These are phyloP conservation scores for Isabelozyma heimii DNA, from an alignment of 805 yeast species.

Conservation along the genomic window DNA sequence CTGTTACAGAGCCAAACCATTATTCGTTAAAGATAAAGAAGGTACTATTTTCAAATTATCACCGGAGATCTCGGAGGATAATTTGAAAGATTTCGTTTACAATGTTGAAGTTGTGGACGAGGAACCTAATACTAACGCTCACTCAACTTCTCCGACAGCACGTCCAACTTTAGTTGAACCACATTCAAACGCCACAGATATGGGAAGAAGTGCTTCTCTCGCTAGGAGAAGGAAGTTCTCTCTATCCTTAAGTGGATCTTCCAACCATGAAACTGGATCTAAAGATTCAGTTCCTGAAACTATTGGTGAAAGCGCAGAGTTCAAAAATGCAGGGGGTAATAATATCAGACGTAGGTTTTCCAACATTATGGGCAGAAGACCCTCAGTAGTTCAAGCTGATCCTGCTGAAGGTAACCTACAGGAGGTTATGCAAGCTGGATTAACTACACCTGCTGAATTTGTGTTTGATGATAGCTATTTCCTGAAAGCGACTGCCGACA, in stretches of 20 bases:
- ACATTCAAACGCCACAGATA: neutral
- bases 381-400: slow-evolving; percentile 38
- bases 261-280: neutral
- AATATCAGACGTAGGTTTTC: slow-evolving; percentile 35
- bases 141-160: neutral
- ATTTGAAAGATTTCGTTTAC: slow-evolving; percentile 9
- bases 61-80: slow-evolving; percentile 35
- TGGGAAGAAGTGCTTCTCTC: neutral
- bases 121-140: neutral
- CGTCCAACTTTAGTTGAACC: slow-evolving; percentile 11
- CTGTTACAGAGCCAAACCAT: slow-evolving; percentile 77
- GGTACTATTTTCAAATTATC: slow-evolving; percentile 39
- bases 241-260: slow-evolving; percentile 1
- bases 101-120: slow-evolving; percentile 3
- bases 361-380: slow-evolving; percentile 41
- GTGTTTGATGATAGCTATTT: slow-evolving; percentile 35
- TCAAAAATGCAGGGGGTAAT: slow-evolving; percentile 16
- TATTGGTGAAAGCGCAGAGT: slow-evolving; percentile 10
- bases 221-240: slow-evolving; percentile 3
- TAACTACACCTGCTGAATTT: slow-evolving; percentile 41
- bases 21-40: slow-evolving; percentile 45
- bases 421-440: slow-evolving; percentile 37
- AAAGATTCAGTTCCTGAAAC: neutral
- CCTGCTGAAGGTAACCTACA: slow-evolving; percentile 33
- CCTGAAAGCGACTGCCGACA: slow-evolving; percentile 8